phyloP scores from a whole-genome alignment of 225 moss, liverwort and hornwort species.

The Asterella californica region DNA sequence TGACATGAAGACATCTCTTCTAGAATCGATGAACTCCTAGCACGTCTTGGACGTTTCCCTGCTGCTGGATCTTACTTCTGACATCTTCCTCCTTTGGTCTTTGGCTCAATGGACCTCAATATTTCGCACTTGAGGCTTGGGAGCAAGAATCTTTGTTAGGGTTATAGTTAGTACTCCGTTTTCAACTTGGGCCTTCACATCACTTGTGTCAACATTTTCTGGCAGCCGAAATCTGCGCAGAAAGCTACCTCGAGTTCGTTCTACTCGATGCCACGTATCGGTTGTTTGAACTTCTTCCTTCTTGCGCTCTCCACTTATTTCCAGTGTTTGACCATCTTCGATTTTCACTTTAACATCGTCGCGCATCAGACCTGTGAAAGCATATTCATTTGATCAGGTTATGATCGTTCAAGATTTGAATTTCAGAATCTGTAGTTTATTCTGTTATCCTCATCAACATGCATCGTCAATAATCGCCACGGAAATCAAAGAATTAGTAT shows the following conservation, averaged over 20 bases:
- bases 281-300: not conserved
- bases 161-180: not conserved
- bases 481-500: too few relatives aligned
- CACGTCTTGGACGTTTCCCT: too few relatives aligned
- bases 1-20: too few relatives aligned
- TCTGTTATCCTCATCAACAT: not conserved
- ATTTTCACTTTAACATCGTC: not conserved
- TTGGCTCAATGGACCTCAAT: constrained; percentile 2
- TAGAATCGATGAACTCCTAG: too few relatives aligned
- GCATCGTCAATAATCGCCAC: not conserved
- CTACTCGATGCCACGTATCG: constrained; percentile 1
- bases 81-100: too few relatives aligned
- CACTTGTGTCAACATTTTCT: not conserved
- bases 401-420: too few relatives aligned
- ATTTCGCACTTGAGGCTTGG: constrained; percentile 2
- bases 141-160: not conserved
- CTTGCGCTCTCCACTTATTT: constrained; percentile 1
- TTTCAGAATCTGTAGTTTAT: not conserved
- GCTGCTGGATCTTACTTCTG: too few relatives aligned
- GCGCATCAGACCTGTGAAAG: not conserved
- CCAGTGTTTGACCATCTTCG: not conserved
- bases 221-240: constrained; percentile 1
- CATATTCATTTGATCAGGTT: too few relatives aligned
- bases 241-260: not conserved
- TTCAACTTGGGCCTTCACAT: not conserved